Evolutionary conservation across 345 rosid species (phyloP).

Genomic region (Corymbia maculata): DNA sequence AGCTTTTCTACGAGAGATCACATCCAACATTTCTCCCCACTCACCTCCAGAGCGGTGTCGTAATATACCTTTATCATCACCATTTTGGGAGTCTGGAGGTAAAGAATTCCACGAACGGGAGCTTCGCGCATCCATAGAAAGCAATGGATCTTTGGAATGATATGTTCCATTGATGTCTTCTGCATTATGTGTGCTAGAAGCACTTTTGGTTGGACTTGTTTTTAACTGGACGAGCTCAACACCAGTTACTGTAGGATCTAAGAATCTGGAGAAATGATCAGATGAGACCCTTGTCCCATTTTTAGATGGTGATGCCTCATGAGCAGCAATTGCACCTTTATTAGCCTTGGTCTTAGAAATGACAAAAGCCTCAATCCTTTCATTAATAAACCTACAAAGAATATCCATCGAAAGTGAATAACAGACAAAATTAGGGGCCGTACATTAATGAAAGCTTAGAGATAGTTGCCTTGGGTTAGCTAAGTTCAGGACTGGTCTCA

Average conservation of each 20-base stretch:
- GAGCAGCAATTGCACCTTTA: constrained; percentile 27
- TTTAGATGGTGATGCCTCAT: constrained; percentile 45
- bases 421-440: neutral
- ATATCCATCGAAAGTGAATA: constrained; percentile 1
- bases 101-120: constrained; percentile 68
- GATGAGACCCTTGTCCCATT: constrained; percentile 47
- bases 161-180: constrained; percentile 27
- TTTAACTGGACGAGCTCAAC: constrained; percentile 90
- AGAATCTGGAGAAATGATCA: constrained; percentile 59
- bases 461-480: constrained; percentile 70
- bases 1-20: constrained; percentile 75
- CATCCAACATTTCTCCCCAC: constrained; percentile 80
- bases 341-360: constrained; percentile 48
- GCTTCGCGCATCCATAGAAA: constrained; percentile 67
- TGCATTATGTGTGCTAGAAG: constrained; percentile 17
- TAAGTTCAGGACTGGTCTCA: constrained; percentile 85
- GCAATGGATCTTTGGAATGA: constrained; percentile 83
- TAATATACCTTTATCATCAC: constrained; percentile 29
- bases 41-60: constrained; percentile 46
- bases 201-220: constrained; percentile 33
- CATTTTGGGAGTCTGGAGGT: constrained; percentile 36
- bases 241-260: constrained; percentile 82
- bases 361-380: constrained; percentile 73
- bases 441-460: neutral
- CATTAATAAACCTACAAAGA: constrained; percentile 74